A percentile compares a stretch with the other conserved stretches of the same genome.
Evolutionary conservation across 257 asterid genomes (phyloP).

Genomic region (Phtheirospermum japonicum): DNA sequence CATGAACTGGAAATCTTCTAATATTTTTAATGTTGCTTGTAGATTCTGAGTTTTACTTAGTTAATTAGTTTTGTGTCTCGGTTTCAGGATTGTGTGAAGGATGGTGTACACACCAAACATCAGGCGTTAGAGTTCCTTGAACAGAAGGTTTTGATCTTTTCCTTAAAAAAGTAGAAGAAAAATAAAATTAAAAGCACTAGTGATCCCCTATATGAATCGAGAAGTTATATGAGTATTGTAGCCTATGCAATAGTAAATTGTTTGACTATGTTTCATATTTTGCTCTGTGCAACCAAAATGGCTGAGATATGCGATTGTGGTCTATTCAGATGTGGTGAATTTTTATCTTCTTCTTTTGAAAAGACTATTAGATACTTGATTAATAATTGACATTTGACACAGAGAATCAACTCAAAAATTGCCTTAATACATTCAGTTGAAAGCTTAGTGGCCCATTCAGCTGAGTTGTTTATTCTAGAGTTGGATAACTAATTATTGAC

Average conservation of each 20-base stretch:
- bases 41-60: conserved; percentile 23
- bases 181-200: neutral
- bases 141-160: conserved; percentile 51
- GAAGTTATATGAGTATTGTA: conserved; percentile 3
- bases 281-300: conserved; percentile 1
- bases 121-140: conserved; percentile 86
- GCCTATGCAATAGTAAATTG: conserved; percentile 3
- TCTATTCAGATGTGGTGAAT: conserved; percentile 13
- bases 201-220: neutral
- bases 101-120: conserved; percentile 56
- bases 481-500: conserved; percentile 1
- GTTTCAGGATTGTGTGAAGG: conserved; percentile 78
- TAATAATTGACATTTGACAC: conserved; percentile 9
- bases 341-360: conserved; percentile 7
- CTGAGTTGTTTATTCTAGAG: conserved; percentile 2
- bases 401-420: conserved; percentile 16
- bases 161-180: conserved; percentile 7
- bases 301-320: conserved; percentile 2
- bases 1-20: conserved; percentile 14
- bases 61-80: conserved; percentile 23
- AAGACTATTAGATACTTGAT: conserved; percentile 12
- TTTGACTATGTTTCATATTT: neutral
- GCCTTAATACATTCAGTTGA: neutral
- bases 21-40: conserved; percentile 4
- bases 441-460: conserved; percentile 2